Evolutionary conservation across 257 asterid genomes (phyloP).

Genomic region (Lycium ferocissimum): DNA sequence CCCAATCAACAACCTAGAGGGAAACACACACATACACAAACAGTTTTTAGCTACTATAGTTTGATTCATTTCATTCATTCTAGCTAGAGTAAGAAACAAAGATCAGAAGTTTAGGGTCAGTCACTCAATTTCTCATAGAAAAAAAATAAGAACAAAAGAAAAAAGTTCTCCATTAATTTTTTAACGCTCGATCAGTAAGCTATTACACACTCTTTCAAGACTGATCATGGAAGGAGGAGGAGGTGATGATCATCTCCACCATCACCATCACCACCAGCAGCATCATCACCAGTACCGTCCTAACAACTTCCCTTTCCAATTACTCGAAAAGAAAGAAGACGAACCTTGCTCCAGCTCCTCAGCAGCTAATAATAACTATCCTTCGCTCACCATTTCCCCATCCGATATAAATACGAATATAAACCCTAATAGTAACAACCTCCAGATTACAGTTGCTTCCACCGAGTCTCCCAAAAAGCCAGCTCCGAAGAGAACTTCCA

Average conservation of each 20-base stretch:
- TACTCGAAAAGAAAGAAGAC: conserved; percentile 81
- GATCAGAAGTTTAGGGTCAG: background rate
- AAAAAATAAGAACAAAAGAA: background rate
- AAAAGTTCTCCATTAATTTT: background rate
- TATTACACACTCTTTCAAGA: background rate
- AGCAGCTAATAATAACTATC: conserved; percentile 36
- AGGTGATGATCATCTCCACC: conserved; percentile 75
- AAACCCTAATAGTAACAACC: conserved; percentile 47
- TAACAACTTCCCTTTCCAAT: conserved; percentile 77
- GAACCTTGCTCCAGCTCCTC: conserved; percentile 46
- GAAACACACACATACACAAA: conserved; percentile 27
- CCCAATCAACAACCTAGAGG: conserved; percentile 2
- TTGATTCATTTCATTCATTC: conserved; percentile 19
- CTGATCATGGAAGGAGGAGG: conserved; percentile 89
- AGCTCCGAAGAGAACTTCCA: conserved; percentile 72
- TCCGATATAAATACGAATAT: conserved; percentile 32
- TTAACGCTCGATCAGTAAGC: background rate
- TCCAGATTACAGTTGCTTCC: conserved; percentile 40
- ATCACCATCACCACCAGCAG: conserved; percentile 47
- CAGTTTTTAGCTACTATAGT: background rate
- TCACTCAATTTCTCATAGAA: conserved; percentile 17
- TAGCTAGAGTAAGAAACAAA: background rate
- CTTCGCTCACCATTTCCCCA: conserved; percentile 48
- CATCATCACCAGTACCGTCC: conserved; percentile 32
- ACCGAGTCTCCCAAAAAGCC: conserved; percentile 67